Percentiles rank a stretch among this genome's conserved stretches.
These are phyloP conservation scores for Diaporthe sp. DNA, from an alignment of 2,329 filamentous ascomycete genomes.

Conservation along the genomic window DNA sequence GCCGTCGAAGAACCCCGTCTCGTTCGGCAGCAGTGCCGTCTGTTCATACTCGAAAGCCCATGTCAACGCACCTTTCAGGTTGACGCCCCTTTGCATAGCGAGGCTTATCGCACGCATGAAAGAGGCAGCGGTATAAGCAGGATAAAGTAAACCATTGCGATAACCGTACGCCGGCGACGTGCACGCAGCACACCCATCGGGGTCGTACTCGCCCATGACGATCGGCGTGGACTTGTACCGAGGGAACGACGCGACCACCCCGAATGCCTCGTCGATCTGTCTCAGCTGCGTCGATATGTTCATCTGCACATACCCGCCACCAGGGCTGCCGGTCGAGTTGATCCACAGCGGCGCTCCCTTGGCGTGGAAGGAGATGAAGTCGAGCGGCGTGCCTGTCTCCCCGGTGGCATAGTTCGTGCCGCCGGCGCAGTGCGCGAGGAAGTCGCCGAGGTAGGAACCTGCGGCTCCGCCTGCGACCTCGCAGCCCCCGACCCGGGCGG, in stretches of 20 bases:
- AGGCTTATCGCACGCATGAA: slow-evolving; percentile 25
- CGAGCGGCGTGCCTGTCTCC: slow-evolving; percentile 18
- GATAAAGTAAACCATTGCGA: slow-evolving; percentile 27
- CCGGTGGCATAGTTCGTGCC: slow-evolving; percentile 30
- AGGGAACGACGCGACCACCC: slow-evolving; percentile 19
- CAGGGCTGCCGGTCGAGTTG: slow-evolving; percentile 19
- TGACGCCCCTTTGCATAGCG: slow-evolving; percentile 6
- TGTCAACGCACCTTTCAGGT: slow-evolving; percentile 12
- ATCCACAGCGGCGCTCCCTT: slow-evolving; percentile 25
- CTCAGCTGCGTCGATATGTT: slow-evolving; percentile 27
- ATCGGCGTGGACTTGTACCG: slow-evolving; percentile 26
- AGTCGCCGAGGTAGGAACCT: slow-evolving; percentile 28
- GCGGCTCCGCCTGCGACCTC: slow-evolving; percentile 28
- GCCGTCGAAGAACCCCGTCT: slow-evolving; percentile 27
- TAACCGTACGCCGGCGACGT: slow-evolving; percentile 25
- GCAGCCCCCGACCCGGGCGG: slow-evolving; percentile 31
- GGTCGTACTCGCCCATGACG: slow-evolving; percentile 33
- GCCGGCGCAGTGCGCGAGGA: slow-evolving; percentile 12
- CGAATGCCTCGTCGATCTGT: slow-evolving; percentile 30
- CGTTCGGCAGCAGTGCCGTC: slow-evolving; percentile 20
- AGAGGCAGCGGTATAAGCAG: slow-evolving; percentile 26
- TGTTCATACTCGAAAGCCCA: slow-evolving; percentile 35
- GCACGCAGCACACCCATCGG: slow-evolving; percentile 33
- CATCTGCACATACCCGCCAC: slow-evolving; percentile 26
- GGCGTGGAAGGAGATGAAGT: slow-evolving; percentile 31